A percentile compares a stretch with the other conserved stretches of the same genome.
phyloP scores from a whole-genome alignment of 2,329 filamentous ascomycete species.

The Fonsecaea monophora region DNA sequence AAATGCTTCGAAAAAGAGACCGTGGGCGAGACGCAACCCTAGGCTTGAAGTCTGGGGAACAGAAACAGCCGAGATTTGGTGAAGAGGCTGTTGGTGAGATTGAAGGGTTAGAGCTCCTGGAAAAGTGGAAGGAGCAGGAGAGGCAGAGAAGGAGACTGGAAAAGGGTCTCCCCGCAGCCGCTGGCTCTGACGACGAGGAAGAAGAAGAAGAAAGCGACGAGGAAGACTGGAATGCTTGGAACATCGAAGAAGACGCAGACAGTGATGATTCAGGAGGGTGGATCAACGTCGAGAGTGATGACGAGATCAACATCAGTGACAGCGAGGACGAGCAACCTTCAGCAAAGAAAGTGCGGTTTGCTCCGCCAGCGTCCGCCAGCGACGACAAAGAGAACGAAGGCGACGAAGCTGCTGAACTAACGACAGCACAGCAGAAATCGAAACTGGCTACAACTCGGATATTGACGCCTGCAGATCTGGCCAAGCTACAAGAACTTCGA shows the following conservation, averaged over 20 bases:
- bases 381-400: slow-evolving; percentile 48
- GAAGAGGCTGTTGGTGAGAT: slow-evolving; percentile 82
- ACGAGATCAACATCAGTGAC: slow-evolving; percentile 74
- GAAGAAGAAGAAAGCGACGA: slow-evolving; percentile 62
- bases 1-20: slow-evolving; percentile 86
- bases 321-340: slow-evolving; percentile 74
- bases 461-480: slow-evolving; percentile 93
- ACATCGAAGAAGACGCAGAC: slow-evolving; percentile 65
- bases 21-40: slow-evolving; percentile 91
- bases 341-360: slow-evolving; percentile 68
- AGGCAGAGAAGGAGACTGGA: slow-evolving; percentile 74
- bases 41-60: slow-evolving; percentile 75
- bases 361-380: slow-evolving; percentile 42
- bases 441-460: slow-evolving; percentile 92
- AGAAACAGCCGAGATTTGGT: slow-evolving; percentile 79
- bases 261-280: slow-evolving; percentile 82
- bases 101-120: slow-evolving; percentile 88
- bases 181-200: slow-evolving; percentile 63
- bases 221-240: slow-evolving; percentile 63
- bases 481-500: slow-evolving; percentile 88
- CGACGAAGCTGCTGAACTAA: slow-evolving; percentile 5
- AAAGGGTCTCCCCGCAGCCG: slow-evolving; percentile 69
- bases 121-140: slow-evolving; percentile 93
- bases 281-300: slow-evolving; percentile 88
- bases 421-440: slow-evolving; percentile 50